Conservation (phyloP, 768 basidiomycete species). For the Vishniacozyma victoriae region DNA sequence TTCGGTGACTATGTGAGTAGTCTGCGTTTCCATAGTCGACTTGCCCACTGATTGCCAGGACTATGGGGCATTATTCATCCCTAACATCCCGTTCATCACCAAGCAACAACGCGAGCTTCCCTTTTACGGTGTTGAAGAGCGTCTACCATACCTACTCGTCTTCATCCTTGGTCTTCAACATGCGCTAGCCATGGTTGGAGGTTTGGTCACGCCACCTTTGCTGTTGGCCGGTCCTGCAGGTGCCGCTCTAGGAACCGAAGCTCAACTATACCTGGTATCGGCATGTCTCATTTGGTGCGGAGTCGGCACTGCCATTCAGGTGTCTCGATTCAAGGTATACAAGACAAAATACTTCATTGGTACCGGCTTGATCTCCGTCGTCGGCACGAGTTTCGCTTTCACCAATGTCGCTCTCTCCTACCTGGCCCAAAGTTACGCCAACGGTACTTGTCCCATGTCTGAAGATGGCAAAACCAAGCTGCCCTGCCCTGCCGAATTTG, state of each 20-base stretch:
- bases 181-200: slow-evolving; percentile 27
- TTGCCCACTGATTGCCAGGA: slow-evolving; percentile 4
- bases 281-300: slow-evolving; percentile 26
- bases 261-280: slow-evolving; percentile 23
- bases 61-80: slow-evolving; percentile 20
- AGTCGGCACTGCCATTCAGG: slow-evolving; percentile 21
- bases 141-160: slow-evolving; percentile 17
- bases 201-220: slow-evolving; percentile 19
- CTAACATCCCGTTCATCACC: slow-evolving; percentile 19
- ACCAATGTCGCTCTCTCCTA: slow-evolving; percentile 21
- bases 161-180: slow-evolving; percentile 27
- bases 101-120: slow-evolving; percentile 18
- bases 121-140: slow-evolving; percentile 23
- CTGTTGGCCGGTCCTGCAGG: slow-evolving; percentile 21
- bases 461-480: slow-evolving; percentile 23
- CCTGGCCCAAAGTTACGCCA: slow-evolving; percentile 14
- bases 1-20: slow-evolving; percentile 22
- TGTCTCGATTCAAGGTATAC: slow-evolving; percentile 13
- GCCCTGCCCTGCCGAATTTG: slow-evolving; percentile 27
- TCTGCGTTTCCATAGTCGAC: not conserved
- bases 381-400: slow-evolving; percentile 24
- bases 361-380: slow-evolving; percentile 23
- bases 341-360: slow-evolving; percentile 19
- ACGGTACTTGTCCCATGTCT: slow-evolving; percentile 19
- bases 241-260: slow-evolving; percentile 16